phyloP scores from a whole-genome alignment of 148 eudicot species.

The Pouteria glomerata region DNA sequence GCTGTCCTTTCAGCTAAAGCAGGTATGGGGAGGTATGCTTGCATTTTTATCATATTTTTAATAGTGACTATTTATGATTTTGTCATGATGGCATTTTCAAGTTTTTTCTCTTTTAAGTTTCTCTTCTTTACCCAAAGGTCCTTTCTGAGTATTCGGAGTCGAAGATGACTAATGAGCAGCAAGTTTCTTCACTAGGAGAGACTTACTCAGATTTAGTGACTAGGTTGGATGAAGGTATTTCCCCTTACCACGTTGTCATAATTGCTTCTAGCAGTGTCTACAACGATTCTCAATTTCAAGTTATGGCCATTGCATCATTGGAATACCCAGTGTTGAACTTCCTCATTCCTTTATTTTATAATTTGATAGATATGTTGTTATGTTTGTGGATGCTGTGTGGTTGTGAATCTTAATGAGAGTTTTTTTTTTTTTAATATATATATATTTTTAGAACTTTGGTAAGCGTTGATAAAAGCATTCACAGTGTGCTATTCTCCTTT shows the following conservation, averaged over 20 bases:
- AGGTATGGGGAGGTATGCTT: conserved; percentile 33
- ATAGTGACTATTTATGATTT: not conserved
- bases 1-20: conserved; percentile 52
- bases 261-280: not conserved
- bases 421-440: not conserved
- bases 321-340: too few relatives aligned
- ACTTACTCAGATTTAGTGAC: conserved; percentile 49
- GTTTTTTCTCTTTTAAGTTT: conserved; percentile 1
- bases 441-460: not conserved
- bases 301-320: too few relatives aligned
- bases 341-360: too few relatives aligned
- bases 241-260: conserved; percentile 12
- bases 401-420: not conserved
- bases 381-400: not conserved
- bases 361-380: not conserved
- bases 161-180: conserved; percentile 46
- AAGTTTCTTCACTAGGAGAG: conserved; percentile 55
- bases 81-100: conserved; percentile 2
- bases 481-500: conserved; percentile 12
- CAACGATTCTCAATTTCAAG: not conserved
- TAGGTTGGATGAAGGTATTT: conserved; percentile 82
- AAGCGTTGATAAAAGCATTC: not conserved
- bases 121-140: conserved; percentile 42
- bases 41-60: too few relatives aligned
- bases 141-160: conserved; percentile 74